Percentiles rank a stretch among this genome's conserved stretches.
Conservation (phyloP, 2,329 filamentous ascomycete species). For the Fusarium annulatum region DNA sequence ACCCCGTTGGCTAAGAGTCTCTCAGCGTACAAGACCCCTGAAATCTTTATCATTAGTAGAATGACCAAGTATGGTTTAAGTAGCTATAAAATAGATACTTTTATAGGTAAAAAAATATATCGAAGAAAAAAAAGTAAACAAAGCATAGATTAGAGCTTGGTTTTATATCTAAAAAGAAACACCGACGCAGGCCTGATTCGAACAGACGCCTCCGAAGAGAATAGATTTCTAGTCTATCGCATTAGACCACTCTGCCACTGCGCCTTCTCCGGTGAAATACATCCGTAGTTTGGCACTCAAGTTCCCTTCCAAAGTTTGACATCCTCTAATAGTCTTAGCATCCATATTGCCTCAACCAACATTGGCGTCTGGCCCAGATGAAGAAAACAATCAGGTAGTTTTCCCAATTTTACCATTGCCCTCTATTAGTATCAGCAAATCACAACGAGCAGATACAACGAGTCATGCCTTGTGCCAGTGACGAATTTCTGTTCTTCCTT, state of each 20-base stretch:
- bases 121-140: no score
- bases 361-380: no score
- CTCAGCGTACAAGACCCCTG: not conserved
- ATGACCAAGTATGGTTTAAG: not conserved
- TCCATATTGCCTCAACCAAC: not conserved
- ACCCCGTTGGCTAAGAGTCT: slow-evolving; percentile 3
- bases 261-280: not conserved
- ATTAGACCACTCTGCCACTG: slow-evolving; percentile 38
- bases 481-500: slow-evolving; percentile 31
- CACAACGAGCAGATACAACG: not conserved
- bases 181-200: slow-evolving; percentile 35
- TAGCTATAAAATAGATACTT: not conserved
- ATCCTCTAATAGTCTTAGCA: not conserved
- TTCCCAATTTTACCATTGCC: no score
- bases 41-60: no score
- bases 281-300: rapidly evolving
- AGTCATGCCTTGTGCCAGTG: not conserved
- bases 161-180: not conserved
- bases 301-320: rapidly evolving
- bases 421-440: not conserved
- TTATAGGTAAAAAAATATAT: no score
- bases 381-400: not conserved
- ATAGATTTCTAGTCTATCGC: slow-evolving; percentile 38
- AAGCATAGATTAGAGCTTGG: no score
- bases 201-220: slow-evolving; percentile 35